Conservation (phyloP, 148 eudicot species). For the Vaccinium corymbosum region DNA sequence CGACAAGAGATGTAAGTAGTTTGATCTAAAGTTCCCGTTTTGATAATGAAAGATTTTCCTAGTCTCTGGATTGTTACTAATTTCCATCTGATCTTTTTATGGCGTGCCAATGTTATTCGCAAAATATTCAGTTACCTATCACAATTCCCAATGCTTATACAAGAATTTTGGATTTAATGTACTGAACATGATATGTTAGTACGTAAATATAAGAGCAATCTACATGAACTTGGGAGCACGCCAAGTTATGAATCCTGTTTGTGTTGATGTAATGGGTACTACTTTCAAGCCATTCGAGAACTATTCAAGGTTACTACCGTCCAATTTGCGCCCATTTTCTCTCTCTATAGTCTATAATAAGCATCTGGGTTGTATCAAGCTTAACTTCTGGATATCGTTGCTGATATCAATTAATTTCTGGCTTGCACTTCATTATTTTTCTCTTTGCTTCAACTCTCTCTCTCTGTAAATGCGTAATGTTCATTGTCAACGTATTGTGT, state of each 20-base stretch:
- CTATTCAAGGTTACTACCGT: not conserved
- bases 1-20: slow-evolving; percentile 80
- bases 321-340: not conserved
- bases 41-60: not conserved
- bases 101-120: not conserved
- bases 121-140: not conserved
- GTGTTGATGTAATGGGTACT: not conserved
- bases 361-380: not conserved
- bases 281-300: not conserved
- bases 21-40: not conserved
- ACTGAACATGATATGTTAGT: not conserved
- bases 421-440: not conserved
- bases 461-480: not conserved
- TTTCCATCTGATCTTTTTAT: not conserved
- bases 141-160: not conserved
- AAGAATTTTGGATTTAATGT: not conserved
- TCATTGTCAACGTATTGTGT: not conserved
- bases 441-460: not conserved
- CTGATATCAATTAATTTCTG: not conserved
- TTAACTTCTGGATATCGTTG: not conserved
- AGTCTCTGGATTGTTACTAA: not conserved
- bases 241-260: not conserved
- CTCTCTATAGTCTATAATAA: not conserved
- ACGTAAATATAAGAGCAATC: not conserved
- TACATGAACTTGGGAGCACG: not conserved